Evolutionary conservation across 192 early-diverging fungal genomes (phyloP).

Genomic region (Phlyctochytrium arcticum): DNA sequence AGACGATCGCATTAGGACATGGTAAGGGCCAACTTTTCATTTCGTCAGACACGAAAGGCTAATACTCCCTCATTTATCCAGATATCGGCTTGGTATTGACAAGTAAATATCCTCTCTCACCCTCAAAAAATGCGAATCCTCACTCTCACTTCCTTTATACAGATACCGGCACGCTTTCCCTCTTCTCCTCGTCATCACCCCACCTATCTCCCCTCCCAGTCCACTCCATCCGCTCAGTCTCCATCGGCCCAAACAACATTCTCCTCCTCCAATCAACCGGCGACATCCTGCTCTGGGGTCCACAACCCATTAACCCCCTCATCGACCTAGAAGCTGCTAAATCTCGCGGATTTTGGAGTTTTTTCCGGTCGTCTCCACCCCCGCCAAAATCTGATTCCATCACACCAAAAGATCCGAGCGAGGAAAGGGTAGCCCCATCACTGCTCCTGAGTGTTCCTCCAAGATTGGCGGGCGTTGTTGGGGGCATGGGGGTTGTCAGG

Average conservation of each 20-base stretch:
- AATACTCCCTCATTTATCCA: neutral
- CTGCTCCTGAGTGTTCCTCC: neutral
- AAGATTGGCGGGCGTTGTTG: neutral
- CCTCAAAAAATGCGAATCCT: neutral
- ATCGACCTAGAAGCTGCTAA: neutral
- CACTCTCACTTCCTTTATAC: neutral
- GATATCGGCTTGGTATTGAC: slow-evolving; percentile 4
- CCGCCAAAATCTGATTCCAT: neutral
- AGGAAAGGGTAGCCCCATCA: neutral
- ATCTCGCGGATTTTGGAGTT: neutral
- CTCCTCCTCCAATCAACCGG: neutral
- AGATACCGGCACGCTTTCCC: neutral
- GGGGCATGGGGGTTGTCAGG: neutral
- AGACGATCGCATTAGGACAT: neutral
- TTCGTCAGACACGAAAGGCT: neutral
- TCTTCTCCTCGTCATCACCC: neutral
- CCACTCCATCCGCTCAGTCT: neutral
- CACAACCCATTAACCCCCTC: neutral
- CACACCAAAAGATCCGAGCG: neutral
- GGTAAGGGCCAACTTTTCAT: neutral
- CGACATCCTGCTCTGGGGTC: neutral
- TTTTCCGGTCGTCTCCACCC: no score
- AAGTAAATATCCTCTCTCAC: neutral
- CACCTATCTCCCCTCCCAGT: neutral
- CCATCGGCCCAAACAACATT: neutral